These are phyloP conservation scores for Exophiala alcalophila DNA, from an alignment of 2,329 filamentous ascomycete genomes.

Conservation along the genomic window DNA sequence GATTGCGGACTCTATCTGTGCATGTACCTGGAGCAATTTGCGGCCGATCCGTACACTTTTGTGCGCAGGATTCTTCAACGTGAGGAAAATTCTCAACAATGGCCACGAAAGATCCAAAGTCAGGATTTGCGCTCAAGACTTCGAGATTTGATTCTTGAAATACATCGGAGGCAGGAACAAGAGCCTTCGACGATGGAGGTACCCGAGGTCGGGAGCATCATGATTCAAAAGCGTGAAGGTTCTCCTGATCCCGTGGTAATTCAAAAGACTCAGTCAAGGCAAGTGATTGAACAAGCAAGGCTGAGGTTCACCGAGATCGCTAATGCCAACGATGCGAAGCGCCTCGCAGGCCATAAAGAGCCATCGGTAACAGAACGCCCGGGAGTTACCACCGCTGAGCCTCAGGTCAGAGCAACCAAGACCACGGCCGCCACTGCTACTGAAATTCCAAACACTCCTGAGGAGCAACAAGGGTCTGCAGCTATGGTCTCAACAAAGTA, in stretches of 20 bases:
- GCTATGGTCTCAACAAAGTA: too few species aligned
- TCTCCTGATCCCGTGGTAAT: background rate
- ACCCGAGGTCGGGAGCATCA: conserved; percentile 26
- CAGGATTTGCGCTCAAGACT: conserved; percentile 26
- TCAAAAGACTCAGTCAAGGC: background rate
- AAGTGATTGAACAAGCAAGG: conserved; percentile 15
- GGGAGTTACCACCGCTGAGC: too few species aligned
- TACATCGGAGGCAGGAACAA: conserved; percentile 27
- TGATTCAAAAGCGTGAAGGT: conserved; percentile 17
- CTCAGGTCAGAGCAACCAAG: too few species aligned
- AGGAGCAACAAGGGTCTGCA: too few species aligned
- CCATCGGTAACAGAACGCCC: too few species aligned
- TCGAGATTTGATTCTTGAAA: conserved; percentile 26
- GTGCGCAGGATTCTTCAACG: conserved; percentile 63
- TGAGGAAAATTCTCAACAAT: conserved; percentile 53
- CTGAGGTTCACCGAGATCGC: conserved; percentile 7
- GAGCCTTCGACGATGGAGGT: conserved; percentile 34
- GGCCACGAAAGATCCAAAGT: conserved; percentile 27
- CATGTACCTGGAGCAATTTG: conserved; percentile 79
- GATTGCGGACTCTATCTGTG: conserved; percentile 89
- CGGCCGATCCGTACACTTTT: conserved; percentile 70
- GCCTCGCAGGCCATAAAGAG: too few species aligned
- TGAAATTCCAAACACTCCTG: too few species aligned
- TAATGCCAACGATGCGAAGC: too few species aligned
- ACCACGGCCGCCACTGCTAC: too few species aligned